Conservation (phyloP, 148 eudicot species). For the Amaranthus hypochondriacus region DNA sequence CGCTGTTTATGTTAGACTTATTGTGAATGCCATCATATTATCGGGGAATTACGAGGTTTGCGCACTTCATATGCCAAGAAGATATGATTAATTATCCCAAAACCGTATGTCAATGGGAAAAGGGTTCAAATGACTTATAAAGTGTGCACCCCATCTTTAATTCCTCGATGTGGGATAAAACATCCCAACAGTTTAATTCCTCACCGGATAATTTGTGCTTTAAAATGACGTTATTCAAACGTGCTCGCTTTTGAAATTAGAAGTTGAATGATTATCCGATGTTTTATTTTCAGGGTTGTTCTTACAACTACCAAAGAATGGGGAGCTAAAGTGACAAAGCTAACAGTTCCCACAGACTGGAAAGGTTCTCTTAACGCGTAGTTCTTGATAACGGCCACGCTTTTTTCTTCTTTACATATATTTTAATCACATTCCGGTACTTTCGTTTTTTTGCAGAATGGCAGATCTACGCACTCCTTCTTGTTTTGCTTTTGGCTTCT, state of each 20-base stretch:
- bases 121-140: too few relatives aligned
- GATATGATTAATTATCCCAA: too few relatives aligned
- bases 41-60: too few relatives aligned
- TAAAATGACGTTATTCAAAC: background rate
- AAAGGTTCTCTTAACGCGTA: slow-evolving; percentile 49
- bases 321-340: slow-evolving; percentile 75
- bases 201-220: background rate
- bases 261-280: slow-evolving; percentile 1
- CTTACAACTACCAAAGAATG: slow-evolving; percentile 60
- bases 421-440: background rate
- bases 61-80: too few relatives aligned
- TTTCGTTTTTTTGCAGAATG: slow-evolving; percentile 54
- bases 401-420: background rate
- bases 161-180: too few relatives aligned
- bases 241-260: background rate
- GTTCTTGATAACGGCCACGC: background rate
- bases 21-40: too few relatives aligned
- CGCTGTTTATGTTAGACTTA: too few relatives aligned
- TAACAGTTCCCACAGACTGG: slow-evolving; percentile 83
- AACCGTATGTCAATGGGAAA: too few relatives aligned
- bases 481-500: slow-evolving; percentile 72
- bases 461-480: slow-evolving; percentile 72
- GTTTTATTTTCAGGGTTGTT: slow-evolving; percentile 50
- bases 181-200: too few relatives aligned
- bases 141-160: too few relatives aligned